A percentile compares a stretch with the other conserved stretches of the same genome.
Conservation (phyloP, 352 stramenopile genomes). For the Peronospora belbahrii region DNA sequence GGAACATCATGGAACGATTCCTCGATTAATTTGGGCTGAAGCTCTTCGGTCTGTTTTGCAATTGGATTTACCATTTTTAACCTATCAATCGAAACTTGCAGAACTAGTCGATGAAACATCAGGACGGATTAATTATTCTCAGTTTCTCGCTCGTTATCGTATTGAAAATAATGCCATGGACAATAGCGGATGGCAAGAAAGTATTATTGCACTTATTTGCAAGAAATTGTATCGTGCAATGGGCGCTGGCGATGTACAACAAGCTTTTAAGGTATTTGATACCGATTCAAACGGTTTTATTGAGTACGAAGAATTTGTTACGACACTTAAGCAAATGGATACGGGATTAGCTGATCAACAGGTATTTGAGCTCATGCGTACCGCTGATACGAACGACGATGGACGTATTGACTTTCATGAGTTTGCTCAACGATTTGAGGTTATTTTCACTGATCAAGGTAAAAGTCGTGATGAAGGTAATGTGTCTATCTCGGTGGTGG, state of each 20-base stretch:
- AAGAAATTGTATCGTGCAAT: constrained; percentile 89
- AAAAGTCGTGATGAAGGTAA: constrained; percentile 20
- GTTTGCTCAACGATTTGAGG: constrained; percentile 87
- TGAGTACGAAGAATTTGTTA: constrained; percentile 91
- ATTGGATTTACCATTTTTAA: constrained; percentile 87
- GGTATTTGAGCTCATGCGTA: constrained; percentile 91
- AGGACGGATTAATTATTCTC: constrained; percentile 88
- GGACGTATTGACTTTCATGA: constrained; percentile 88
- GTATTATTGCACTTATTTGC: constrained; percentile 87
- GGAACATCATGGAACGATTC: constrained; percentile 80
- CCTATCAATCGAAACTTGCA: constrained; percentile 84
- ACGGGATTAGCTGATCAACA: constrained; percentile 87
- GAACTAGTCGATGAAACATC: constrained; percentile 69
- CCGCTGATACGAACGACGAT: constrained; percentile 88
- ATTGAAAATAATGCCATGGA: constrained; percentile 87
- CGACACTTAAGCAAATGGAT: constrained; percentile 87
- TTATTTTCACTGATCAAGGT: constrained; percentile 83
- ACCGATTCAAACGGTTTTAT: constrained; percentile 86
- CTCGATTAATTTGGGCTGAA: constrained; percentile 85
- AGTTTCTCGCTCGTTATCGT: constrained; percentile 89
- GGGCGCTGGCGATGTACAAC: constrained; percentile 82
- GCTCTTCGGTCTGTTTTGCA: constrained; percentile 88
- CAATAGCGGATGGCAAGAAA: constrained; percentile 85
- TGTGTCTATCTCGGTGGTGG: constrained; percentile 8
- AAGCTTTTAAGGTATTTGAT: constrained; percentile 89